These are phyloP conservation scores for Circinella umbellata DNA, from an alignment of 371 early-diverging fungal species.

Conservation along the genomic window DNA sequence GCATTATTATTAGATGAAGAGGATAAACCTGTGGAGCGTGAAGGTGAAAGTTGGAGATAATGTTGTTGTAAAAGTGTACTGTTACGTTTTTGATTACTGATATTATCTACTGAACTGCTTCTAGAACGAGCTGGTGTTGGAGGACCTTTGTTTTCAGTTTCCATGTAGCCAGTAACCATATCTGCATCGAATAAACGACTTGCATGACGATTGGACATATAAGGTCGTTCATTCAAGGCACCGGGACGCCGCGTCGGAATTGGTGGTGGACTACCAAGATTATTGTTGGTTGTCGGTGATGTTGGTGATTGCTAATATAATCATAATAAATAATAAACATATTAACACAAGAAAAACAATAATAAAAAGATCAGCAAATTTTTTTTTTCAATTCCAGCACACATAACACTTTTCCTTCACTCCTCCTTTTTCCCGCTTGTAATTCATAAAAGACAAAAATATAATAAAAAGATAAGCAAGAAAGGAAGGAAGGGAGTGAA, in stretches of 20 bases:
- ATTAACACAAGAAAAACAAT: not conserved
- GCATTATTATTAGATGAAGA: conserved; percentile 11
- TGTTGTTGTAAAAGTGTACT: conserved; percentile 5
- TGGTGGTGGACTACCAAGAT: not conserved
- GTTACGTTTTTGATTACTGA: conserved; percentile 10
- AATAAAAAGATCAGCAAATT: conserved; percentile 1
- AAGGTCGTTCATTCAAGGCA: conserved; percentile 10
- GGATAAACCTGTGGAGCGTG: not conserved
- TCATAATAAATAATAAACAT: not conserved
- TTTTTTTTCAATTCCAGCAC: not conserved
- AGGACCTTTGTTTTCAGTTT: conserved; percentile 11
- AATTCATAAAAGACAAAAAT: not conserved
- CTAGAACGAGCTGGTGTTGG: conserved; percentile 44
- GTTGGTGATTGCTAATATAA: not conserved
- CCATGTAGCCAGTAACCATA: conserved; percentile 21
- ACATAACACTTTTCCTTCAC: no score
- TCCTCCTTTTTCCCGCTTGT: no score
- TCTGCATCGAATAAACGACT: conserved; percentile 25
- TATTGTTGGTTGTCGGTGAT: not conserved
- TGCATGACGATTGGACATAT: conserved; percentile 23
- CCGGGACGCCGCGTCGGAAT: conserved; percentile 13
- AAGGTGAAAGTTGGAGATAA: not conserved
- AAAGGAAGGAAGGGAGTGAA: no score
- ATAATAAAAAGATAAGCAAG: not conserved
- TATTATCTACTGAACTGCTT: conserved; percentile 36